phyloP scores from a whole-genome alignment of 2,329 filamentous ascomycete genomes.

The Ophiostoma quercus region DNA sequence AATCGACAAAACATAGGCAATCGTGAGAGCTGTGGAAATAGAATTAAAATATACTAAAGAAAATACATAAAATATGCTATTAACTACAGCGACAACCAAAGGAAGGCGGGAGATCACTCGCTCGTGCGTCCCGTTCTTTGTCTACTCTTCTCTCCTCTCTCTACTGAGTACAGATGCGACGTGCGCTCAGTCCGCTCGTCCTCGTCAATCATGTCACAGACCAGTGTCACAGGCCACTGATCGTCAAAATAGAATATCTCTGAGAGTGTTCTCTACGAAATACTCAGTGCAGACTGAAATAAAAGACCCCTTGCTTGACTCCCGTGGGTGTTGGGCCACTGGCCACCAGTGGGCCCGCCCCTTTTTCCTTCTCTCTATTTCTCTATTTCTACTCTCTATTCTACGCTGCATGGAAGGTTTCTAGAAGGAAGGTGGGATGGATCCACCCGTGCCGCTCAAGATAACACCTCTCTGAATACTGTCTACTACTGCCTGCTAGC shows the following conservation, averaged over 20 bases:
- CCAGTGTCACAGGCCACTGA: constrained; percentile 12
- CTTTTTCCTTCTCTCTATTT: not conserved
- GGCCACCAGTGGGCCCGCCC: not conserved
- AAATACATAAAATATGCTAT: too few species aligned
- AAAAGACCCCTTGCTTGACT: constrained; percentile 4
- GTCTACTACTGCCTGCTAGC: too few species aligned
- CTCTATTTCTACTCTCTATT: not conserved
- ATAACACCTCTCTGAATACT: not conserved
- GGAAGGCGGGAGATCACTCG: constrained; percentile 13
- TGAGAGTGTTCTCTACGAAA: too few species aligned
- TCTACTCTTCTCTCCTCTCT: not conserved
- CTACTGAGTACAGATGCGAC: not conserved
- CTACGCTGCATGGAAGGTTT: constrained; percentile 5
- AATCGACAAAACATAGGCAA: not conserved
- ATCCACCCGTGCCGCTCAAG: constrained; percentile 6
- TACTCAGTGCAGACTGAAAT: not conserved
- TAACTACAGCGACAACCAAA: not conserved
- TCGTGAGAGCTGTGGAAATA: not conserved
- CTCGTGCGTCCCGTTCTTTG: constrained; percentile 10
- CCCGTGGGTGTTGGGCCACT: not conserved
- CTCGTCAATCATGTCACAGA: constrained; percentile 14
- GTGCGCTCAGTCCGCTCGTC: constrained; percentile 12
- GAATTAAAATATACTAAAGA: too few species aligned
- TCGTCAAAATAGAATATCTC: constrained; percentile 4
- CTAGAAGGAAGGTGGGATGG: constrained; percentile 7